phyloP scores from a whole-genome alignment of 2,329 filamentous ascomycete genomes.

The Gyromitra esculenta region DNA sequence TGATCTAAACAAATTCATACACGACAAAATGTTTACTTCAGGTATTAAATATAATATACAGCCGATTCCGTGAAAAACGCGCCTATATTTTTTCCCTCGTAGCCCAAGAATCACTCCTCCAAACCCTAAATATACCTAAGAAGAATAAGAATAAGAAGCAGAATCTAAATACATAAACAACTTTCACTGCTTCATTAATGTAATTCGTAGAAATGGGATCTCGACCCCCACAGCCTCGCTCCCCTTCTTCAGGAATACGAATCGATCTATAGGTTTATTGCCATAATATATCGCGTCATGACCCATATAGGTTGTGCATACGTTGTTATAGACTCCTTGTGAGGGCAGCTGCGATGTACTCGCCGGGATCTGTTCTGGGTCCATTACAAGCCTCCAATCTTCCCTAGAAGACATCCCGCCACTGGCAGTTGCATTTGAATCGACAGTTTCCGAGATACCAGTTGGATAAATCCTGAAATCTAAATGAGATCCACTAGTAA shows the following conservation, averaged over 20 bases:
- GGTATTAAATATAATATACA: not conserved
- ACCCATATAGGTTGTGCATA: constrained; percentile 42
- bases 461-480: constrained; percentile 53
- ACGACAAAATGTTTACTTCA: not conserved
- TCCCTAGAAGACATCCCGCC: constrained; percentile 22
- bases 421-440: not conserved
- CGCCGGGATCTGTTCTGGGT: constrained; percentile 6
- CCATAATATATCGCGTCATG: constrained; percentile 50
- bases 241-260: constrained; percentile 50
- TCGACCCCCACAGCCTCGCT: constrained; percentile 30
- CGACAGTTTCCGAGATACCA: constrained; percentile 24
- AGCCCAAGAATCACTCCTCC: not conserved
- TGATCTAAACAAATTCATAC: not conserved
- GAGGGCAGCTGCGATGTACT: constrained; percentile 33
- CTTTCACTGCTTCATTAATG: constrained; percentile 32
- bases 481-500: not conserved
- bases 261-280: constrained; percentile 40
- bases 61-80: not conserved
- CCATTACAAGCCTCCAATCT: constrained; percentile 53
- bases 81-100: not conserved
- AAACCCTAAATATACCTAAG: not conserved
- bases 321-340: constrained; percentile 26
- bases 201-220: constrained; percentile 43
- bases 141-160: not conserved
- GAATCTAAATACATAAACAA: not conserved